Evolutionary conservation across 179 eudicot species (phyloP), one percentile per base, ranked within the genome.

Genomic region (Heliamphora ciliata): DNA sequence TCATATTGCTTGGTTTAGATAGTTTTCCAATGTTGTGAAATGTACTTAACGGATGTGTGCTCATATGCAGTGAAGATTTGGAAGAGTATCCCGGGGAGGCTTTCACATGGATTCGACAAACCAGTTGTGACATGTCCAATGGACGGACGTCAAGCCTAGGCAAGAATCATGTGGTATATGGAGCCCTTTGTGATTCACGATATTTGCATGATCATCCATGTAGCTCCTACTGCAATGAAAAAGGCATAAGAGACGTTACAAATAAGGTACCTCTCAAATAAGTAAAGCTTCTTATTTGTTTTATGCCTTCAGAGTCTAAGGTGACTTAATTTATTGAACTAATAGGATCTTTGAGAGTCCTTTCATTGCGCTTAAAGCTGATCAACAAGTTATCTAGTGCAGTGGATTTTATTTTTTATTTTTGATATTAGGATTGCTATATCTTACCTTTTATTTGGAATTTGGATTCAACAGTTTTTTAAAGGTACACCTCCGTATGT

Each of bases 401-500:
- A 31, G 6, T 52, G 46, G 78, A 6, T 72, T 70, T n/a, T 44
- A 3, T 13, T 31, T 31, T 31, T 31, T 31, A 31, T 31, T 31
- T 31, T 31, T 31, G 40, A 31, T 31, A 31, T 31, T 8, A 3
- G 50, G 72, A 59, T 60, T 81, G 63, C 11, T 69, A 6, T 56
- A 5, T 71, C 63, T 83, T 55, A 75, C 31, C 55, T 52, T 46
- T 24, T 24, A 7, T 64, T 81, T 75, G 47, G 55, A 70, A 31
- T 61, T 73, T 71, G 68, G 51, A 77, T 60, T 67, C 56, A 13
- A 71, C 90, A 95, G 94, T 81, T 88, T 56, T 84, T 89, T 50
- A 86, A 74, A 75, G 89, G 90, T 56, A 80, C 94, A 52, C 98
- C 98, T 8, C 86, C 80, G 74, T 89, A 84, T 86, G 98, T 95